phyloP scores from a whole-genome alignment of 148 eudicot species.

The Chenopodium quinoa region DNA sequence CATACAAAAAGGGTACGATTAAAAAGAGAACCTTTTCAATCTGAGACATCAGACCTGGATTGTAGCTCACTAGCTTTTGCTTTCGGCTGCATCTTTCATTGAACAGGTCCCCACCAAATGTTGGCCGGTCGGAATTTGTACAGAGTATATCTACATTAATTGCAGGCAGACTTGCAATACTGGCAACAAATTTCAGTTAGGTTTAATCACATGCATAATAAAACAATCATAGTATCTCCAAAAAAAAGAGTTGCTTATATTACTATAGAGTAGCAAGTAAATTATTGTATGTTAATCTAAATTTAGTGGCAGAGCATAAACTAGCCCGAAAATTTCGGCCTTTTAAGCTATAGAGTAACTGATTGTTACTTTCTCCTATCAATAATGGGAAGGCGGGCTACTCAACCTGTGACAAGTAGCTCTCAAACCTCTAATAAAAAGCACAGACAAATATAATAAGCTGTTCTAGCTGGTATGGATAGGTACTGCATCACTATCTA shows the following conservation, averaged over 20 bases:
- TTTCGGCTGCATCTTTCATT: slow-evolving; percentile 26
- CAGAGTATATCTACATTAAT: slow-evolving; percentile 4
- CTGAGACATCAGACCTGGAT: slow-evolving; percentile 29
- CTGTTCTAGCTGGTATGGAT: slow-evolving; percentile 16
- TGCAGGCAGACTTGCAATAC: slow-evolving; percentile 27
- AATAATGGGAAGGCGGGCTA: slow-evolving; percentile 21
- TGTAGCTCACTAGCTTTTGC: slow-evolving; percentile 29
- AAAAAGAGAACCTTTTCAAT: slow-evolving; percentile 24
- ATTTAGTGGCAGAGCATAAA: slow-evolving; percentile 21
- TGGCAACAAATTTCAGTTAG: slow-evolving; percentile 6
- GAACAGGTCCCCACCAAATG: slow-evolving; percentile 28
- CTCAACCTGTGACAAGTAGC: slow-evolving; percentile 18
- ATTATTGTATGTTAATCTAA: slow-evolving; percentile 13
- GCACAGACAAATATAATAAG: slow-evolving; percentile 3
- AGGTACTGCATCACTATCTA: slow-evolving; percentile 6
- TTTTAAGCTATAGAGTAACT: slow-evolving; percentile 23
- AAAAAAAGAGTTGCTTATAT: slow-evolving; percentile 11
- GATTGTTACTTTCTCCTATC: slow-evolving; percentile 19
- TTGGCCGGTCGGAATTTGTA: slow-evolving; percentile 21
- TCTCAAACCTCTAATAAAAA: slow-evolving; percentile 8
- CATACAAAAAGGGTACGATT: slow-evolving; percentile 7
- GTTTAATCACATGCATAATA: slow-evolving; percentile 12
- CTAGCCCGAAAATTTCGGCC: slow-evolving; percentile 28
- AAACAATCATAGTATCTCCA: slow-evolving; percentile 20
- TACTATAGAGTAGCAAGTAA: slow-evolving; percentile 17